Base-by-base conservation (phyloP, 2,329 filamentous ascomycete genomes). In the Zasmidium cellare region DNA sequence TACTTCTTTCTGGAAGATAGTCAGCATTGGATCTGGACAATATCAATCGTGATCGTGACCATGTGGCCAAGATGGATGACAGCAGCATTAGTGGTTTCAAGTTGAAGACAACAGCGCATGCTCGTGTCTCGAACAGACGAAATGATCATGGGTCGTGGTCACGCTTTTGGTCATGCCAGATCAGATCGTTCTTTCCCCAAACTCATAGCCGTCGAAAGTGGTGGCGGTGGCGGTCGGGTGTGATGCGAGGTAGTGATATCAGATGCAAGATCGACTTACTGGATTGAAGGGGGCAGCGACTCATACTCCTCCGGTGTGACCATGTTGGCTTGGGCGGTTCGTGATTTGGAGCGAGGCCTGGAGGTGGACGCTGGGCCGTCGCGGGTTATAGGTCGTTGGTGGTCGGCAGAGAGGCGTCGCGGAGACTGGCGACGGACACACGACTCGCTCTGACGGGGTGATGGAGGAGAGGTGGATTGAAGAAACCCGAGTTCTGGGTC, bases 1-100 rank as follows among this genome's bases (percentile, higher is more conserved):
- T 89, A 90, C 84, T 91, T 80, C 69, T 75, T 75, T 68, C 78
- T 80, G 70, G 25, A 25, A 46, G 19, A 20, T 49, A 24, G 57
- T 67, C 50, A 69, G 67, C 58, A 65, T 58, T 59, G 11, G 35
- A 48, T 23, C 23, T 28, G 35, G 24, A 35, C 16, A 38, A 44
- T 25, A 51, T 57, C 3, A 44, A 46, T 41, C 41, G 23, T 53
- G 19, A n/a, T 46, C n/a, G 16, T n/a, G 14, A 35, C 22, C 60
- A 60, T 53, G 55, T 59, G 56, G 41, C 45, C 18, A 46, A 22
- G 22, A 23, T n/a, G 47, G 46, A 12, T 31, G 45, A 46, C 31
- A 53, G 44, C 31, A 24, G 48, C 22, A 50, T 53, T 51, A 49
- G 58, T 45, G 58, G 60, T 60, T 53, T 60, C 58, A 59, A 19